These are phyloP conservation scores for Ogataea thermomethanolica DNA, from an alignment of 805 yeast species.

Conservation along the genomic window DNA sequence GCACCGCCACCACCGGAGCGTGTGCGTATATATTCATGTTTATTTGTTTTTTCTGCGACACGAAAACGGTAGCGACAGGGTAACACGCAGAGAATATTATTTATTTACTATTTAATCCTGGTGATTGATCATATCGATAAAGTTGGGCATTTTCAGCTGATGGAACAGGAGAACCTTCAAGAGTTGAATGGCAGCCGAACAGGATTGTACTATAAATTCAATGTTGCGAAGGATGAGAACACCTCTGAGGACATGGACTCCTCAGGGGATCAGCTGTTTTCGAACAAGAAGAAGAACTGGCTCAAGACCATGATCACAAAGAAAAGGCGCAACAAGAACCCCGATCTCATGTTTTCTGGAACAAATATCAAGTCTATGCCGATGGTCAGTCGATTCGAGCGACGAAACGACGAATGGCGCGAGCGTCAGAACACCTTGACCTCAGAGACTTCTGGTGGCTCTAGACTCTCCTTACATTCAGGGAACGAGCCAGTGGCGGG, in stretches of 20 bases:
- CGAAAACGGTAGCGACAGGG: slow-evolving; percentile 10
- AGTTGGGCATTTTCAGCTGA: no score
- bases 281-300: slow-evolving; percentile 10
- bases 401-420: slow-evolving; percentile 22
- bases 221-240: slow-evolving; percentile 6
- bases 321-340: slow-evolving; percentile 4
- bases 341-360: slow-evolving; percentile 10
- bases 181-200: neutral
- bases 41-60: slow-evolving; percentile 9
- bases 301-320: slow-evolving; percentile 5
- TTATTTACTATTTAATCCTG: neutral
- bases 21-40: neutral
- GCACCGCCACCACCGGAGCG: neutral
- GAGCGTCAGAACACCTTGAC: slow-evolving; percentile 8
- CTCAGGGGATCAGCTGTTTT: slow-evolving; percentile 12
- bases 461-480: neutral
- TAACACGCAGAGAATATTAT: neutral
- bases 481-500: neutral
- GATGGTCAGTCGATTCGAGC: slow-evolving; percentile 21
- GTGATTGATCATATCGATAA: neutral
- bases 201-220: slow-evolving; percentile 10
- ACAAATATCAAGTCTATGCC: slow-evolving; percentile 25
- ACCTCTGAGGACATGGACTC: neutral
- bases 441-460: neutral
- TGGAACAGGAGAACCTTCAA: no score